Conservation (phyloP, 1,284 basidiomycete species). For the Trichosporon sp. region DNA sequence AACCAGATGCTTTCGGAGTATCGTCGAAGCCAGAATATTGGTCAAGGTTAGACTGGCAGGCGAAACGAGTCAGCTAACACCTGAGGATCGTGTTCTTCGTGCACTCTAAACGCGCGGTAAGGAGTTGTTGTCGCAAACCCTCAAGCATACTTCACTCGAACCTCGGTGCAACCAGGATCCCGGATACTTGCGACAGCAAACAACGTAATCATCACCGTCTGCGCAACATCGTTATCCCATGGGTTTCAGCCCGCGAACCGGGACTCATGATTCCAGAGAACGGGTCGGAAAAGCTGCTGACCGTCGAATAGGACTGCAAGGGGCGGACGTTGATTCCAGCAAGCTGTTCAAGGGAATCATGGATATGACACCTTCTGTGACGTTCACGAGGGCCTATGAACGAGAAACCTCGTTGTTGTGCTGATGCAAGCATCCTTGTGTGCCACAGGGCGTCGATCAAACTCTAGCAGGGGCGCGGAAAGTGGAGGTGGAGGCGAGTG, state of each 20-base stretch:
- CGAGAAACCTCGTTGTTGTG: too few relatives aligned
- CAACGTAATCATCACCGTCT: background rate
- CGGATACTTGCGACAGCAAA: background rate
- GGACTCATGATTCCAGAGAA: background rate
- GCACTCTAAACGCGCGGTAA: background rate
- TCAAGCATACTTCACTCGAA: background rate
- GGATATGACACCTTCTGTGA: too few relatives aligned
- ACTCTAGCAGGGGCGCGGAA: background rate
- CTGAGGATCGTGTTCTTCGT: background rate
- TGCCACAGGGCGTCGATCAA: background rate
- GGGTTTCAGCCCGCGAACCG: background rate
- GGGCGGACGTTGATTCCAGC: background rate
- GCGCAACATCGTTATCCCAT: background rate
- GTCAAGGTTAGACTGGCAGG: background rate
- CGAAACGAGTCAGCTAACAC: background rate
- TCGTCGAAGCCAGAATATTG: background rate
- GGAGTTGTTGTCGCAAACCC: background rate
- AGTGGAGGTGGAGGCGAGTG: slow-evolving; percentile 4
- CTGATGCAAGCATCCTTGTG: background rate
- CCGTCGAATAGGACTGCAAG: background rate
- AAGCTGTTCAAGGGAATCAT: background rate
- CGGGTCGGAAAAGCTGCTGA: background rate
- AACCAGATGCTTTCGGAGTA: background rate
- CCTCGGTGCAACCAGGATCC: background rate
- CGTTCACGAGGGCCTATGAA: too few relatives aligned